A percentile compares a stretch with the other conserved stretches of the same genome.
Conservation (phyloP, 306 rosid species). For the Ammopiptanthus mongolicus region DNA sequence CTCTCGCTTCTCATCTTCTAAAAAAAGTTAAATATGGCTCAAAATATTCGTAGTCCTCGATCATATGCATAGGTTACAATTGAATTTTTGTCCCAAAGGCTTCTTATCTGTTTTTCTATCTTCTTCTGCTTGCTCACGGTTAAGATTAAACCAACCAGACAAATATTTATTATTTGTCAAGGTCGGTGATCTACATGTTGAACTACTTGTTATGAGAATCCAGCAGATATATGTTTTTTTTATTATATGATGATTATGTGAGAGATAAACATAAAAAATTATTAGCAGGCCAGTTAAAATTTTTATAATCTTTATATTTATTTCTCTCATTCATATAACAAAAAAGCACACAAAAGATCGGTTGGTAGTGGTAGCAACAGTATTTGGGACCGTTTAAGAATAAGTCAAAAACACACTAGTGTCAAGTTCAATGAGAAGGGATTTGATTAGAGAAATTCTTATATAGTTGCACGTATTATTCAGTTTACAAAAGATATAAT, state of each 20-base stretch:
- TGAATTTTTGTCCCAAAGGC: conserved; percentile 9
- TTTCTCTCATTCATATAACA: no score
- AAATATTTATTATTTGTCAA: neutral
- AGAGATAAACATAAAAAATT: no score
- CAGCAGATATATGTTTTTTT: neutral
- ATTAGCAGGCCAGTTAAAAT: no score
- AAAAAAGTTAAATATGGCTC: conserved; percentile 23
- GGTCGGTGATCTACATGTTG: conserved; percentile 33
- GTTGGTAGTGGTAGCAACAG: neutral
- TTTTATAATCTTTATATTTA: no score
- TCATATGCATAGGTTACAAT: conserved; percentile 15
- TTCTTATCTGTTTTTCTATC: conserved; percentile 30
- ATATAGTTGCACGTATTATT: no score
- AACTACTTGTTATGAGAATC: conserved; percentile 18
- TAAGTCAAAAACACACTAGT: neutral
- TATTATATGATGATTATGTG: no score
- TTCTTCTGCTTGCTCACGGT: conserved; percentile 14
- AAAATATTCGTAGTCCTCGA: neutral
- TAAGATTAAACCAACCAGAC: conserved; percentile 15
- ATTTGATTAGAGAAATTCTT: neutral
- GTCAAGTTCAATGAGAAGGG: neutral
- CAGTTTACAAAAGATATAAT: no score
- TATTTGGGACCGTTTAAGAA: neutral
- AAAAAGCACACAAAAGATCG: no score
- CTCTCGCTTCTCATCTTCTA: conserved; percentile 26